phyloP scores from a whole-genome alignment of 1,284 basidiomycete species.

The Waitea zeae region DNA sequence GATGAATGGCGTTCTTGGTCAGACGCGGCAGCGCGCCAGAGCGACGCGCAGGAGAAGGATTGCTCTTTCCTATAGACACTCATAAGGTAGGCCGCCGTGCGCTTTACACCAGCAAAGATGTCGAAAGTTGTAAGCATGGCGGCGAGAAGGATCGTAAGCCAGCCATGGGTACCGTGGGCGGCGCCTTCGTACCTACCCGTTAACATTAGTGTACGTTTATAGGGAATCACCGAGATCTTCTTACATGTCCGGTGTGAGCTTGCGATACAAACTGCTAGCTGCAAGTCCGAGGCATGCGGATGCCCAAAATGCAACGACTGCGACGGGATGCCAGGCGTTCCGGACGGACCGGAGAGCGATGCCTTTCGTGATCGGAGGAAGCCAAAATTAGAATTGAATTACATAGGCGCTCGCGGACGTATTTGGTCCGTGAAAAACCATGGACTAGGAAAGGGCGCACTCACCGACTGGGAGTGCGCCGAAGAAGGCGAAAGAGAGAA shows the following conservation, averaged over 20 bases:
- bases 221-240: constrained; percentile 11
- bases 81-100: constrained; percentile 28
- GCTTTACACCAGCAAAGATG: constrained; percentile 25
- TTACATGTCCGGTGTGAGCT: constrained; percentile 66
- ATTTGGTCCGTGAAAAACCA: constrained; percentile 4
- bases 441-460: constrained; percentile 8
- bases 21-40: constrained; percentile 40
- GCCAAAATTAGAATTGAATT: too few relatives aligned
- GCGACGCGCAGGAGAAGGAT: constrained; percentile 24
- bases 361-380: constrained; percentile 26
- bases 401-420: too few relatives aligned
- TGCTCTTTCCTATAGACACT: constrained; percentile 18
- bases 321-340: constrained; percentile 39
- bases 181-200: constrained; percentile 53
- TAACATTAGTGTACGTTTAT: constrained; percentile 7
- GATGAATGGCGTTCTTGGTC: constrained; percentile 21
- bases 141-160: constrained; percentile 36
- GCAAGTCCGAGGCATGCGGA: constrained; percentile 39
- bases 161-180: constrained; percentile 48
- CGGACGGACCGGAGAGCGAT: constrained; percentile 60
- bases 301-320: constrained; percentile 39
- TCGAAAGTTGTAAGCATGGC: constrained; percentile 42
- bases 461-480: constrained; percentile 56
- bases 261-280: constrained; percentile 47
- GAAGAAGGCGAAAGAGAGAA: constrained; percentile 64